Evolutionary conservation across 352 stramenopile species (phyloP).

Genomic region (Pythium periplocum): DNA sequence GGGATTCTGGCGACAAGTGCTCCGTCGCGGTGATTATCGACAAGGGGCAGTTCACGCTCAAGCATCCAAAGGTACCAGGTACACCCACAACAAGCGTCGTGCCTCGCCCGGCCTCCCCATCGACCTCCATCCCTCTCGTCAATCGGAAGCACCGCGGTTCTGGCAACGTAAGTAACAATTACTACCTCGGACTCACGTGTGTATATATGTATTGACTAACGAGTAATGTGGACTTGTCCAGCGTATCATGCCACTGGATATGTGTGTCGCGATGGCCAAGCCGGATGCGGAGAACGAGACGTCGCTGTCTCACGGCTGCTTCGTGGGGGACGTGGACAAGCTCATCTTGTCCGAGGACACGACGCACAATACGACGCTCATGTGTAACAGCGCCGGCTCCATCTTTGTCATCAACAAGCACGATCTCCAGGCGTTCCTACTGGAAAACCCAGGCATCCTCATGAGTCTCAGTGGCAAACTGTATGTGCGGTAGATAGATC

Average conservation of each 20-base stretch:
- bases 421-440: slow-evolving; percentile 62
- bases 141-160: slow-evolving; percentile 37
- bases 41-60: slow-evolving; percentile 66
- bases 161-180: slow-evolving; percentile 39
- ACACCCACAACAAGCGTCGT: background rate
- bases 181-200: background rate
- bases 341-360: slow-evolving; percentile 49
- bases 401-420: slow-evolving; percentile 64
- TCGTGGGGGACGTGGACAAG: slow-evolving; percentile 68
- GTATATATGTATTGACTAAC: too few species aligned
- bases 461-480: slow-evolving; percentile 61
- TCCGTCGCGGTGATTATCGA: slow-evolving; percentile 70
- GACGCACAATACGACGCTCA: slow-evolving; percentile 51
- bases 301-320: slow-evolving; percentile 45
- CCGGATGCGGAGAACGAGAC: slow-evolving; percentile 34
- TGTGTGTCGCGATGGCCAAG: slow-evolving; percentile 40
- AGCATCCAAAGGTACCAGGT: slow-evolving; percentile 18
- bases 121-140: slow-evolving; percentile 17
- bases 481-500: slow-evolving; percentile 12
- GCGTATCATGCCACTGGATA: slow-evolving; percentile 56
- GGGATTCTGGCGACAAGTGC: slow-evolving; percentile 63
- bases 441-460: slow-evolving; percentile 72
- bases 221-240: slow-evolving; percentile 12
- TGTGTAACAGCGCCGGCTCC: slow-evolving; percentile 42
- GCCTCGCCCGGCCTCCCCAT: slow-evolving; percentile 4